Evolutionary conservation across 192 early-diverging fungal species (phyloP).

Genomic region (Irineochytrium annulatum): DNA sequence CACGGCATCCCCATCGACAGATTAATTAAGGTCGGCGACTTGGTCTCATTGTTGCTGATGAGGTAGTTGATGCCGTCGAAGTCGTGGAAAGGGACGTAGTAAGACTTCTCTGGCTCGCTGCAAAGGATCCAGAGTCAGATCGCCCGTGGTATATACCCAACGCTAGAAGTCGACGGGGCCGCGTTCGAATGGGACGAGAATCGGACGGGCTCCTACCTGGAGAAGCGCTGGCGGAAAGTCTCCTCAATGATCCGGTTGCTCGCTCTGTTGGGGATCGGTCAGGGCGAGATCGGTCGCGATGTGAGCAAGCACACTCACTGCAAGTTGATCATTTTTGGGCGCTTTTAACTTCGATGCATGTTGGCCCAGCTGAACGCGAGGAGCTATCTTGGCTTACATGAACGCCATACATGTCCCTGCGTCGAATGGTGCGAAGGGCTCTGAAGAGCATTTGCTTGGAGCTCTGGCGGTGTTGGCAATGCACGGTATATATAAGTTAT

Average conservation of each 20-base stretch:
- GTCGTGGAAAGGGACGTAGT: constrained; percentile 75
- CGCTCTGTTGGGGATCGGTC: too few relatives aligned
- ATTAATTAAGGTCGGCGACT: constrained; percentile 36
- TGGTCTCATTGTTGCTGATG: constrained; percentile 63
- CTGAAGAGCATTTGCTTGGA: too few relatives aligned
- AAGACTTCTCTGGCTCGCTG: constrained; percentile 31
- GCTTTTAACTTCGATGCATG: too few relatives aligned
- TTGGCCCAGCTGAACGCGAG: too few relatives aligned
- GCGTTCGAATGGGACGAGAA: neutral
- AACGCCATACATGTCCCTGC: too few relatives aligned
- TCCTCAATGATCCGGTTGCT: constrained; percentile 55
- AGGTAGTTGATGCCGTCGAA: constrained; percentile 95
- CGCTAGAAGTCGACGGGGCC: neutral
- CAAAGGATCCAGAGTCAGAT: neutral
- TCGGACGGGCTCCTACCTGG: constrained; percentile 21
- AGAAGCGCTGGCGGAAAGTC: constrained; percentile 57
- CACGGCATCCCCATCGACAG: constrained; percentile 85
- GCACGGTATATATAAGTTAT: too few relatives aligned
- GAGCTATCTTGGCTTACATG: too few relatives aligned
- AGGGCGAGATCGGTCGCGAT: too few relatives aligned
- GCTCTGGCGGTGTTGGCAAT: too few relatives aligned
- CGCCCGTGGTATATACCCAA: neutral
- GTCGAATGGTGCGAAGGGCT: too few relatives aligned
- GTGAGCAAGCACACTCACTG: too few relatives aligned
- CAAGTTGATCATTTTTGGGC: too few relatives aligned